Percentiles rank a stretch among this genome's conserved stretches.
Evolutionary conservation across 73 alveolate species (phyloP).

Genomic region (Tetrahymena borealis): DNA sequence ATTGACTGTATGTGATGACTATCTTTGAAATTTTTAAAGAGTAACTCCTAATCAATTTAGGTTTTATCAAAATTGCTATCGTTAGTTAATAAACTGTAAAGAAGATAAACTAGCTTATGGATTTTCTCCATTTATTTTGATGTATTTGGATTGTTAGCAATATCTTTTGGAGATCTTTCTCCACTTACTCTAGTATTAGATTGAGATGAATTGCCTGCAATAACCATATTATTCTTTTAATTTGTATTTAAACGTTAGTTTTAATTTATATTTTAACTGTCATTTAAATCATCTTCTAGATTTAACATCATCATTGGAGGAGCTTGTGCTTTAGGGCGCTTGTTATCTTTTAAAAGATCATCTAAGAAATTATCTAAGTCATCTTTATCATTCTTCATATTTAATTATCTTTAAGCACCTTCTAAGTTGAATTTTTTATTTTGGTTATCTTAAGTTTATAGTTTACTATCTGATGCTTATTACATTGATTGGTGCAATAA

Average conservation of each 20-base stretch:
- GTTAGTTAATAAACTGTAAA: not conserved
- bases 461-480: not conserved
- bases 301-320: not conserved
- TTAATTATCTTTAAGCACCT: not conserved
- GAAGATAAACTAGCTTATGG: not conserved
- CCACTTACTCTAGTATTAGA: not conserved
- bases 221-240: not conserved
- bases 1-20: not conserved
- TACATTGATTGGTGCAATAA: not conserved
- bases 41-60: not conserved
- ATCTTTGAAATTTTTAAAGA: not conserved
- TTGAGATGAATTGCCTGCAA: not conserved
- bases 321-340: not conserved
- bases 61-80: not conserved
- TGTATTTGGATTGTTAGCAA: not conserved
- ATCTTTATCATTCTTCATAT: not conserved
- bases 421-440: not conserved
- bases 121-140: not conserved
- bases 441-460: not conserved
- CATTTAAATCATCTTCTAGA: not conserved
- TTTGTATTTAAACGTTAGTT: not conserved
- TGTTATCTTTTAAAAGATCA: not conserved
- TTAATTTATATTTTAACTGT: not conserved
- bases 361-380: not conserved
- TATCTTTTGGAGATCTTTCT: not conserved